These are phyloP conservation scores for Suhomyces vadensis DNA, from an alignment of 805 yeast species.

Conservation along the genomic window DNA sequence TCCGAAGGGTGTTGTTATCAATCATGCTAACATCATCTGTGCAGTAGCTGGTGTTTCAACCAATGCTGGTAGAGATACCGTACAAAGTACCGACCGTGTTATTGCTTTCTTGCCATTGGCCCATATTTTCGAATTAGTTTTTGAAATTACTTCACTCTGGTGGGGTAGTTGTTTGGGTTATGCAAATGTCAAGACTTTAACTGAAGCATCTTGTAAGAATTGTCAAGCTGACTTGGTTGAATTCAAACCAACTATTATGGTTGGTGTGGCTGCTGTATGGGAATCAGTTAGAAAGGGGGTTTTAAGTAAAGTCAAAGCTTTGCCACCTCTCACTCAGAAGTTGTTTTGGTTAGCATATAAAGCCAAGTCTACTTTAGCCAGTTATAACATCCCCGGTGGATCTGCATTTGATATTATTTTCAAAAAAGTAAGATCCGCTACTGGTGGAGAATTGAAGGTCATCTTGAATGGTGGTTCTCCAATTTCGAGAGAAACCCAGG, in stretches of 20 bases:
- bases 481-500: conserved; percentile 76
- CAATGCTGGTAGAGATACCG: conserved; percentile 52
- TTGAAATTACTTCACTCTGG: conserved; percentile 74
- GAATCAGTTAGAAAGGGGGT: conserved; percentile 94
- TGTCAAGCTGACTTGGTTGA: conserved; percentile 86
- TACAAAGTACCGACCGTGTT: conserved; percentile 64
- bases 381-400: conserved; percentile 75
- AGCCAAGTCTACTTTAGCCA: conserved; percentile 64
- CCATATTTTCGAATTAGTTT: conserved; percentile 89
- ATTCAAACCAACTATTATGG: conserved; percentile 91
- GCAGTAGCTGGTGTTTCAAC: conserved; percentile 83
- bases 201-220: conserved; percentile 78
- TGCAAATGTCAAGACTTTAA: conserved; percentile 88
- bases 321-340: conserved; percentile 67
- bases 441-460: conserved; percentile 82
- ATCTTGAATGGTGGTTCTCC: conserved; percentile 94
- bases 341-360: conserved; percentile 87
- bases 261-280: conserved; percentile 99
- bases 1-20: conserved; percentile 80
- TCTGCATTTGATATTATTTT: conserved; percentile 73
- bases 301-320: conserved; percentile 65
- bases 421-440: conserved; percentile 87
- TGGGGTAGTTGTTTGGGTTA: conserved; percentile 94
- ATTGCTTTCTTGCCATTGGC: conserved; percentile 93
- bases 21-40: conserved; percentile 69